Conservation (phyloP, 768 basidiomycete species). For the Inosperma sp. region DNA sequence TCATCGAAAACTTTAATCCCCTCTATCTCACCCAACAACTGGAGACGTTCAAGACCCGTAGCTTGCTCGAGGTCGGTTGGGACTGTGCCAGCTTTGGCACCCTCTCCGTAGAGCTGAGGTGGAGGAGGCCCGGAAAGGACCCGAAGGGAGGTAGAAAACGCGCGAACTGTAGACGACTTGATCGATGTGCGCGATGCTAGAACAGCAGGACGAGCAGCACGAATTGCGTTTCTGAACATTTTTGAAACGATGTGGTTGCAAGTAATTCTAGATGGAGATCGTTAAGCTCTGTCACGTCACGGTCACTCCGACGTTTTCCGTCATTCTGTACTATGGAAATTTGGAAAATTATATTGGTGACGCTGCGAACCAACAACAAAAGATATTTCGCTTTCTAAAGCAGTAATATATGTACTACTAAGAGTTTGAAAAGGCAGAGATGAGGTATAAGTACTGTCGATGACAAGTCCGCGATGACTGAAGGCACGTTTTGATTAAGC, state of each 20-base stretch:
- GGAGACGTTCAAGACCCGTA: conserved; percentile 95
- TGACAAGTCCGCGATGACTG: no score
- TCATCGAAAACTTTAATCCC: conserved; percentile 89
- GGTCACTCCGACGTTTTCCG: conserved; percentile 31
- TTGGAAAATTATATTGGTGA: no score
- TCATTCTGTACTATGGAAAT: conserved; percentile 9
- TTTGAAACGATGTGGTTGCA: conserved; percentile 24
- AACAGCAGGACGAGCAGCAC: conserved; percentile 42
- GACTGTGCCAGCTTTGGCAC: conserved; percentile 67
- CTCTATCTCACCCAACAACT: conserved; percentile 83
- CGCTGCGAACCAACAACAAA: no score
- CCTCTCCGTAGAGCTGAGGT: conserved; percentile 66
- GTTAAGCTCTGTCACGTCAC: conserved; percentile 10
- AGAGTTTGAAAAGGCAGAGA: no score
- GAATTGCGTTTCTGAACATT: conserved; percentile 45
- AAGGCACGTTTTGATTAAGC: no score
- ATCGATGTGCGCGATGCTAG: conserved; percentile 35
- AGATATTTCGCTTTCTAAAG: no score
- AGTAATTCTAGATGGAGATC: conserved; percentile 1
- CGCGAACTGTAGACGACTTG: conserved; percentile 41
- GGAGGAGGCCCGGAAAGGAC: conserved; percentile 55
- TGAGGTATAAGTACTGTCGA: no score
- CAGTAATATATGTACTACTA: no score
- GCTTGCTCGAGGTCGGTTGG: conserved; percentile 87
- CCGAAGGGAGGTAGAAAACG: conserved; percentile 55